Base-by-base conservation (phyloP, 2,329 filamentous ascomycete species). In the Apiospora phragmitis region DNA sequence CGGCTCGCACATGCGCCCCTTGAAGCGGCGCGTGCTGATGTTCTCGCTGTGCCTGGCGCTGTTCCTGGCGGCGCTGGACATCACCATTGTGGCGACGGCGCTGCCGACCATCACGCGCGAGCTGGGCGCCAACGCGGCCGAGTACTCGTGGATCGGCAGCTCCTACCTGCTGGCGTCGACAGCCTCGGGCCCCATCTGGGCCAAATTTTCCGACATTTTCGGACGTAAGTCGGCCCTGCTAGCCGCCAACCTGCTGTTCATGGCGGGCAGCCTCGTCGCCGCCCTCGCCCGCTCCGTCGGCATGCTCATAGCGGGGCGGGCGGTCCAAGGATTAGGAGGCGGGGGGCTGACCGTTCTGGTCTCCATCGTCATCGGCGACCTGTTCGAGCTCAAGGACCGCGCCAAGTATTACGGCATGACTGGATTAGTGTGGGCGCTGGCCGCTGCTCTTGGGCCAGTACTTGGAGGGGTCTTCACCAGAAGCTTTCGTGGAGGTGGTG, bases 101-200 rank as follows among this genome's bases (percentile, higher is more conserved):
- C 81, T 86, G 24, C 85, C 85, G 0, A 84, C 83, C 3, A 87
- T 88, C 65, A 80, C 83, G 16, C 73, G 76, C 4, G 80, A 87
- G 21, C 80, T 91, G 5, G 77, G 86, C 43, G 89, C 87, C 14
- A 66, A 68, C n/a, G 86, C 86, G 5, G 81, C 85, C 26, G 88
- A 88, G 6, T 92, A 91, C 77, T 87, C 88, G n/a, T 92, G 90
- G 90, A 89, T 92, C 69, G 90, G 90, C 1, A 88, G 86, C 35
- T 87, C 89, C 1, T 92, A 90, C 76, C 80, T 91, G 0, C 85
- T 92, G 18, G 89, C 88, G 16, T 88, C 87, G 74, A 87, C 88
- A 0, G 87, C 89, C 0, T 83, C 83, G 1, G 85, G 84, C 0
- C 89, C 89, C 3, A 85, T 90, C 69, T 92, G 90, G 89, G 88